These are phyloP conservation scores for Scenedesmus sp. DNA, from an alignment of 163 green algal species.

Conservation along the genomic window DNA sequence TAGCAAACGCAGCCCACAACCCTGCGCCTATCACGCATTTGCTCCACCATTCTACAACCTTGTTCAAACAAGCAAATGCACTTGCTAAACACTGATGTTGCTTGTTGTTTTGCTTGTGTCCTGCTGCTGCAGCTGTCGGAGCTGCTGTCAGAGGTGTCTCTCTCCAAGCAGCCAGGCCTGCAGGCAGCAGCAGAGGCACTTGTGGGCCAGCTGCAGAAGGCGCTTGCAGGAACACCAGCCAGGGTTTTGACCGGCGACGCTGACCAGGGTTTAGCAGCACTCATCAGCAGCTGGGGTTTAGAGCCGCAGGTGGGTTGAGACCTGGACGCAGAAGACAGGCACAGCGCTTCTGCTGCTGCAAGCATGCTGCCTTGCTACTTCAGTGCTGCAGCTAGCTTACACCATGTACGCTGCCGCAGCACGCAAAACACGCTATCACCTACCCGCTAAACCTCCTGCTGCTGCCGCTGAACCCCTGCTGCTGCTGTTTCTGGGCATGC, in stretches of 20 bases:
- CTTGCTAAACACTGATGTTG: too few relatives aligned
- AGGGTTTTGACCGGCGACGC: background rate
- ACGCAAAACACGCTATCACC: background rate
- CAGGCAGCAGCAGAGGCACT: constrained; percentile 5
- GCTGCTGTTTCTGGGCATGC: background rate
- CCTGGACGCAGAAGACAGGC: background rate
- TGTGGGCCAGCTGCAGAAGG: background rate
- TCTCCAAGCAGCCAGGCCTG: background rate
- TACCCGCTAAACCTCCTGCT: background rate
- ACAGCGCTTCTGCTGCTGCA: background rate
- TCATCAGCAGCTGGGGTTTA: constrained; percentile 42
- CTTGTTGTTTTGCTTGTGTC: too few relatives aligned
- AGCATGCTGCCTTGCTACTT: background rate
- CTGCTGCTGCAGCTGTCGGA: constrained; percentile 15
- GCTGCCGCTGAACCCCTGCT: background rate
- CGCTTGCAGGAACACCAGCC: constrained; percentile 2
- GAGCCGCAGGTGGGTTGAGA: background rate
- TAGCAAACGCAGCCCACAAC: background rate
- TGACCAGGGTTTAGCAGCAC: background rate
- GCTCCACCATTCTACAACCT: background rate
- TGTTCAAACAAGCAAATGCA: background rate
- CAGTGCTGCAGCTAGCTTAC: background rate
- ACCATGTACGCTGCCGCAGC: too few relatives aligned
- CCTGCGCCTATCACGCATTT: background rate
- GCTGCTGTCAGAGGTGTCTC: constrained; percentile 30